Evolutionary conservation across 202 grass and related monocot species (phyloP), one percentile per base, ranked within the genome.

Genomic region (Musa balbisiana): DNA sequence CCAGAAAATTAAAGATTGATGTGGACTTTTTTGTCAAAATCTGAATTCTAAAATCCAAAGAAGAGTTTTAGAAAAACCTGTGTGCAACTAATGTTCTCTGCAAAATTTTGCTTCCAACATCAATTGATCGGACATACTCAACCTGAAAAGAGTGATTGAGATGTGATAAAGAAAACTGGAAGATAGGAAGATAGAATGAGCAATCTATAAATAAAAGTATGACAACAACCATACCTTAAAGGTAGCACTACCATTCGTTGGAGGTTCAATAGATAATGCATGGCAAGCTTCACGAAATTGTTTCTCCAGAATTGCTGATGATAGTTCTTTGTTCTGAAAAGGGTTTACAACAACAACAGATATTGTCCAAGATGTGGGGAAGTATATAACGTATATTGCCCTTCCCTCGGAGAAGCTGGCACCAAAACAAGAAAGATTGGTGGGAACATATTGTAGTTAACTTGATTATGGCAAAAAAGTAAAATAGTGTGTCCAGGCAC

Each of bases 301-400:
- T 77, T 91, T 97, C 81, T 97, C 94, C 76, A 97, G 86, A 89
- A 91, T 84, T 71, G 86, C 23, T 23, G 86, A 73, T 21, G 90
- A 93, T 73, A 97, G 55, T 80, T 97, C 94, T 89, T 80, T 97
- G 58, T 97, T 97, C 72, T 88, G 91, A 75, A 93, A 92, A 72
- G 94, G 90, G 83, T 97, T 97, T 76, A 97, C 71, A 54, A 97
- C 88, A 64, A 89, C 83, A 16, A 83, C 88, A 81, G 84, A 86
- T 89, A 97, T 87, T 79, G 62, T 78, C 51, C 58, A 66, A 69
- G 83, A 87, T 59, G 78, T 77, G 73, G 94, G 94, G 80, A 97
- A 93, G 82, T 93, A 91, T 79, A 97, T 84, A 51, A 89, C 83
- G 83, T 91, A 97, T 73, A 93, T 82, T 72, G 82, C 94, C 74